phyloP scores from a whole-genome alignment of 2,329 filamentous ascomycete species.

The Aspergillus fructus region DNA sequence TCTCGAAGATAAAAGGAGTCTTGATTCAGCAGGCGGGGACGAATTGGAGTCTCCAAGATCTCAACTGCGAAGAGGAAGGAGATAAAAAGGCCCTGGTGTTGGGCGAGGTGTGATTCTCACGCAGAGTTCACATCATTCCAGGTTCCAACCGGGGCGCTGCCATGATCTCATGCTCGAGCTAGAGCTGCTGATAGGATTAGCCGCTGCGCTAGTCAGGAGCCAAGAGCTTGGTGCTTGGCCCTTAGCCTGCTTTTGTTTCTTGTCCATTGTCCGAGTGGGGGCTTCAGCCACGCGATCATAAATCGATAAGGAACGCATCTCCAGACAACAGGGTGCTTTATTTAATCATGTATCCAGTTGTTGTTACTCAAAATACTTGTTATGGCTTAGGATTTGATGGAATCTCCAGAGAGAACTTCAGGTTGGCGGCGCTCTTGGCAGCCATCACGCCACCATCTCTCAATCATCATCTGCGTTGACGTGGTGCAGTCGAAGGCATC shows the following conservation, averaged over 20 bases:
- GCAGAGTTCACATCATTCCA: background rate
- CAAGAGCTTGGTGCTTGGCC: background rate
- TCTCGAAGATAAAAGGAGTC: background rate
- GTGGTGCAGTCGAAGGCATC: background rate
- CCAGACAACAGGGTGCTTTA: background rate
- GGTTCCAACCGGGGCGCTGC: background rate
- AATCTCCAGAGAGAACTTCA: background rate
- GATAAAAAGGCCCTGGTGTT: background rate
- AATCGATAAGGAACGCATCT: background rate
- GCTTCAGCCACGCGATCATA: background rate
- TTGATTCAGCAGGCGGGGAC: background rate
- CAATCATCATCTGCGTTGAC: background rate
- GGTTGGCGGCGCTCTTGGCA: background rate
- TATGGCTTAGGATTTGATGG: background rate
- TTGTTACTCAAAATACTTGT: no score
- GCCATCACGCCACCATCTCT: background rate
- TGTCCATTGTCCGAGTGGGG: background rate
- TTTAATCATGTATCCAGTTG: background rate
- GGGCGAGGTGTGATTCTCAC: background rate
- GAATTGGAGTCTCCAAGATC: background rate
- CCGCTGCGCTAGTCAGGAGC: background rate
- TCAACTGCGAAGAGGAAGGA: background rate
- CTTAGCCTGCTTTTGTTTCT: background rate
- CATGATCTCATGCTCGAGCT: constrained; percentile 12
- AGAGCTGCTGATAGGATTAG: constrained; percentile 8